Conservation (phyloP, 2,329 filamentous ascomycete genomes). For the Fusarium armeniacum region DNA sequence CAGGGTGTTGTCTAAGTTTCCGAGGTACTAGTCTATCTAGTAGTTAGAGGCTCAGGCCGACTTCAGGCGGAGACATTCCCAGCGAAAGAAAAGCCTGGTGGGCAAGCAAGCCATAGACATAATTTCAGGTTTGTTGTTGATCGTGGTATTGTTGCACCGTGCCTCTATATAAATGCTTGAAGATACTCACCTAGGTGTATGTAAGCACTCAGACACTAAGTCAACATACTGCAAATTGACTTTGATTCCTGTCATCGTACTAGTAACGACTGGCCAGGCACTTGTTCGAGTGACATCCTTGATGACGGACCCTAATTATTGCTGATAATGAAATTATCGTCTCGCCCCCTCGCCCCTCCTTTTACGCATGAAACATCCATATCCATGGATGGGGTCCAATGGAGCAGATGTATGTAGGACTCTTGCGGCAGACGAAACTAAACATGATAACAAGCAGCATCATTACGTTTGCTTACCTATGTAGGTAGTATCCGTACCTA, state of each 20-base stretch:
- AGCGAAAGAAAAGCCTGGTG: constrained; percentile 19
- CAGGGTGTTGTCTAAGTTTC: constrained; percentile 9
- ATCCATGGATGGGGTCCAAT: constrained; percentile 11
- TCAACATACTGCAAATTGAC: not conserved
- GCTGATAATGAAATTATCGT: constrained; percentile 28
- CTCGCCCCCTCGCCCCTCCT: constrained; percentile 14
- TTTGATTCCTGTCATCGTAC: constrained; percentile 18
- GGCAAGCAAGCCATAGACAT: constrained; percentile 5
- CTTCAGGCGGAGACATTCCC: constrained; percentile 41
- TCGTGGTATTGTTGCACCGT: not conserved
- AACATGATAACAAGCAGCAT: constrained; percentile 1
- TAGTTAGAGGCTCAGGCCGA: constrained; percentile 41
- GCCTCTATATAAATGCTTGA: not conserved
- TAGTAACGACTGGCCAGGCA: constrained; percentile 10
- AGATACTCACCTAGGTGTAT: not conserved
- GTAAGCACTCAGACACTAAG: too few species aligned
- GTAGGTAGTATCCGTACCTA: constrained; percentile 3
- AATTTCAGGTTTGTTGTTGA: constrained; percentile 20
- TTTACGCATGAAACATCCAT: constrained; percentile 21
- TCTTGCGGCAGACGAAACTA: constrained; percentile 18
- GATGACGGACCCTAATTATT: constrained; percentile 19
- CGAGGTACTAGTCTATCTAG: not conserved
- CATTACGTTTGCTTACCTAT: constrained; percentile 11
- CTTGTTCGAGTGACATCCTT: constrained; percentile 38
- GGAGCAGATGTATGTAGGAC: not conserved